Evolutionary conservation across 768 basidiomycete species (phyloP).

Genomic region (Leucocoprinus birnbaumii): DNA sequence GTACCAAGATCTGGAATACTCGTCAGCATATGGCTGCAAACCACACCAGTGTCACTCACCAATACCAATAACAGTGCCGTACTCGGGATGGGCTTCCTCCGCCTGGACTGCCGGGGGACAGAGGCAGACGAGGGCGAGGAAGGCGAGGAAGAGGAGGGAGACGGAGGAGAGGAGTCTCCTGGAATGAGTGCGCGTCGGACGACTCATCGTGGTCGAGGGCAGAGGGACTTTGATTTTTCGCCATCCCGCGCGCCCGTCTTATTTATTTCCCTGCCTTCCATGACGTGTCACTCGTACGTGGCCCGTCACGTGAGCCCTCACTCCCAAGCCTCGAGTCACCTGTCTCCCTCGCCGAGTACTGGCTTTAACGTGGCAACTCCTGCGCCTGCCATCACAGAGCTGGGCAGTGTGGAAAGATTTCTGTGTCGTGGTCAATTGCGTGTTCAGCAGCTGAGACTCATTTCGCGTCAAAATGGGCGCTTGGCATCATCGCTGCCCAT

Average conservation of each 20-base stretch:
- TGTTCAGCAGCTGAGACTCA: background rate
- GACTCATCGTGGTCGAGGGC: slow-evolving; percentile 37
- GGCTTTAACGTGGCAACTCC: slow-evolving; percentile 12
- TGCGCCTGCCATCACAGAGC: background rate
- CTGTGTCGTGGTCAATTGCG: no score
- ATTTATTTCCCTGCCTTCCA: slow-evolving; percentile 27
- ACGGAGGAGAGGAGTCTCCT: slow-evolving; percentile 55
- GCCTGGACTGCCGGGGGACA: slow-evolving; percentile 63
- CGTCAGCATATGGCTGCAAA: slow-evolving; percentile 6
- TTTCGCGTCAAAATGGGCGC: no score
- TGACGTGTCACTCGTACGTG: slow-evolving; percentile 44
- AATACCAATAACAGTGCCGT: slow-evolving; percentile 93
- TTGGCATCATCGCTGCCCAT: no score
- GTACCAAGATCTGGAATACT: slow-evolving; percentile 78
- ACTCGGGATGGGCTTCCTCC: slow-evolving; percentile 69
- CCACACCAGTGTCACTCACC: slow-evolving; percentile 40
- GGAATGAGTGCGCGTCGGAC: slow-evolving; percentile 58
- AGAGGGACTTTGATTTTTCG: slow-evolving; percentile 25
- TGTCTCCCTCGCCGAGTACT: no score
- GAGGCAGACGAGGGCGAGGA: slow-evolving; percentile 72
- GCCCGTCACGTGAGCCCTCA: slow-evolving; percentile 29
- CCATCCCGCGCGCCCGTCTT: slow-evolving; percentile 12
- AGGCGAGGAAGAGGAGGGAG: slow-evolving; percentile 55
- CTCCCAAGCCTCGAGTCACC: background rate
- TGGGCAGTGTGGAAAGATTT: no score